phyloP scores from a whole-genome alignment of 2,329 filamentous ascomycete species.

The Penicillium sumatraense region DNA sequence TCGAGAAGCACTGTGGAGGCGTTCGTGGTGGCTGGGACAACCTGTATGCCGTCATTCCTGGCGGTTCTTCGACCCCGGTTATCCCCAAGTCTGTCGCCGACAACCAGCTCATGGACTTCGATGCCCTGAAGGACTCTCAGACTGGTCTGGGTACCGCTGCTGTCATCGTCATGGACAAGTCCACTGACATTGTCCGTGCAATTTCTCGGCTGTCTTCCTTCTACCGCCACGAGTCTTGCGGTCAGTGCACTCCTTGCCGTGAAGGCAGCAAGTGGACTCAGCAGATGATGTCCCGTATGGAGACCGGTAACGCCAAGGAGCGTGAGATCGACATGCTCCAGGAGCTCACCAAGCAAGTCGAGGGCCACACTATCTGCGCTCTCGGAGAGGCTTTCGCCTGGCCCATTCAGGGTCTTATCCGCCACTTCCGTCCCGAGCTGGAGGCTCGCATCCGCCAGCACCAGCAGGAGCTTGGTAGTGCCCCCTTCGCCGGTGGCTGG shows the following conservation, averaged over 20 bases:
- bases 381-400: constrained; percentile 97
- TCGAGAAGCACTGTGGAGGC: constrained; percentile 97
- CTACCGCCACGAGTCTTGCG: constrained; percentile 98
- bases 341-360: constrained; percentile 98
- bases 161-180: constrained; percentile 99
- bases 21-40: constrained; percentile 98
- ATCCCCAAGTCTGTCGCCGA: constrained; percentile 89
- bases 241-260: constrained; percentile 98
- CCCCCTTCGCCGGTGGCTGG: constrained; percentile 87
- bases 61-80: constrained; percentile 94
- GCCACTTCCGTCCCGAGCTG: constrained; percentile 95
- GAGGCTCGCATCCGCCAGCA: constrained; percentile 88
- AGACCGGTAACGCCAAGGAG: constrained; percentile 83
- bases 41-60: constrained; percentile 90
- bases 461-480: constrained; percentile 71
- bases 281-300: constrained; percentile 97
- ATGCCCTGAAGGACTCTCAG: constrained; percentile 96
- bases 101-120: constrained; percentile 98
- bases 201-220: constrained; percentile 93
- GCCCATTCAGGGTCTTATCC: constrained; percentile 97
- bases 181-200: constrained; percentile 90
- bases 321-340: constrained; percentile 99
- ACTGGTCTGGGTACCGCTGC: constrained; percentile 96
- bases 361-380: constrained; percentile 98
- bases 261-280: constrained; percentile 99